Percentiles rank a stretch among this genome's conserved stretches.
Evolutionary conservation across 257 asterid genomes (phyloP).

Genomic region (Asclepias syriaca): DNA sequence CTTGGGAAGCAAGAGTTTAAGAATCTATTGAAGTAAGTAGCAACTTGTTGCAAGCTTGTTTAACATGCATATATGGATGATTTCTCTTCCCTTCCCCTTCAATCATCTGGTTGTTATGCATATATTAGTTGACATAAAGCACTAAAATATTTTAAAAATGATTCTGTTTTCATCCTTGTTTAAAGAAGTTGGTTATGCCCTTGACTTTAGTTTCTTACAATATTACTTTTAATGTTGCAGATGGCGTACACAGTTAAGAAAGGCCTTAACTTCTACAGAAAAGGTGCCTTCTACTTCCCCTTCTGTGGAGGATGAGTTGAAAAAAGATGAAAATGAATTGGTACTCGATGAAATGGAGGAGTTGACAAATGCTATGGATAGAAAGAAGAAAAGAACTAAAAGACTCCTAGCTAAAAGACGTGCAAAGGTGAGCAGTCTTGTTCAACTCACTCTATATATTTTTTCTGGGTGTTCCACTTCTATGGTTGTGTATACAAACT

Average conservation of each 20-base stretch:
- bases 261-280: conserved; percentile 71
- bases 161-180: background rate
- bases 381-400: conserved; percentile 70
- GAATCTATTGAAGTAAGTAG: conserved; percentile 71
- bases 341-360: conserved; percentile 83
- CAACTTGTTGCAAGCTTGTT: background rate
- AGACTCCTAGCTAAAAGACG: conserved; percentile 61
- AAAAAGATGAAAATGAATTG: conserved; percentile 63
- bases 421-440: conserved; percentile 52
- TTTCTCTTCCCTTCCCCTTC: background rate
- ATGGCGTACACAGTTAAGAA: conserved; percentile 78
- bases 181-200: background rate
- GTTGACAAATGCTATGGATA: conserved; percentile 69
- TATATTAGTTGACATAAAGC: background rate
- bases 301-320: conserved; percentile 36
- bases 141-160: conserved; percentile 7
- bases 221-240: conserved; percentile 19
- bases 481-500: background rate
- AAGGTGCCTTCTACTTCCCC: conserved; percentile 37
- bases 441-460: background rate
- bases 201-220: background rate
- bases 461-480: background rate
- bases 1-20: conserved; percentile 89
- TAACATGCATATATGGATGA: background rate
- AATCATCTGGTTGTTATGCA: background rate